A percentile compares a stretch with the other conserved stretches of the same genome.
Conservation (phyloP, 1,284 basidiomycete genomes). For the Sporisorium graminicola region DNA sequence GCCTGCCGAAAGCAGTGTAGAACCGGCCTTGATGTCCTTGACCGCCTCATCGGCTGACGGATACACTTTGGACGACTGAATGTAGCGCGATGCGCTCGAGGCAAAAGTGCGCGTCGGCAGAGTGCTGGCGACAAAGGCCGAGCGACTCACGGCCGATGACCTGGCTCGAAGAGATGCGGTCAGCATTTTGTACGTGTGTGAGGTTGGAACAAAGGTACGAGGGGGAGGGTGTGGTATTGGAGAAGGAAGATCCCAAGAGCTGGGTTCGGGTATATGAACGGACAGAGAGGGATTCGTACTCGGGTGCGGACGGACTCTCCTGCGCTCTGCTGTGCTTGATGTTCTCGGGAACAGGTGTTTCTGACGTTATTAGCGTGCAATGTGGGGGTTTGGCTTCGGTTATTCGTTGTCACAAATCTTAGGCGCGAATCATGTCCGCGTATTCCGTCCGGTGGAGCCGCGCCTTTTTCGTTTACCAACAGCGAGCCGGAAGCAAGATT, state of each 20-base stretch:
- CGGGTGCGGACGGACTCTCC: background rate
- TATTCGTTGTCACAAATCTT: too few relatives aligned
- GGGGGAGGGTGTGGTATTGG: background rate
- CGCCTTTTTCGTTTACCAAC: background rate
- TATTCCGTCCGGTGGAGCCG: conserved; percentile 30
- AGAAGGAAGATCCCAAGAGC: background rate
- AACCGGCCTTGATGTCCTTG: conserved; percentile 60
- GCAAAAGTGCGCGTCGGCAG: conserved; percentile 36
- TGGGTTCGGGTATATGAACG: background rate
- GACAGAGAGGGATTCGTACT: too few relatives aligned
- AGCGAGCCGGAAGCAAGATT: conserved; percentile 30
- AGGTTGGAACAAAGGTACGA: background rate
- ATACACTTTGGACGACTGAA: conserved; percentile 49
- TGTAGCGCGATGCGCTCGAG: conserved; percentile 9
- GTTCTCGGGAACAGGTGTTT: too few relatives aligned
- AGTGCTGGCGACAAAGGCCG: conserved; percentile 17
- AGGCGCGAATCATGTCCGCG: conserved; percentile 11
- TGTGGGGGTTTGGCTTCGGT: too few relatives aligned
- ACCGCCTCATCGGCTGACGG: conserved; percentile 62
- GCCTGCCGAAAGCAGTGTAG: conserved; percentile 61
- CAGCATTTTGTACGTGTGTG: conserved; percentile 16
- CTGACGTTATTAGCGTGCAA: background rate
- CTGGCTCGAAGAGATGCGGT: conserved; percentile 30
- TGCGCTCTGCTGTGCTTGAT: too few relatives aligned
- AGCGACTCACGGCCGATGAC: conserved; percentile 4